phyloP scores from a whole-genome alignment of 2,329 filamentous ascomycete species.

The Calonectria pseudoturangicola region DNA sequence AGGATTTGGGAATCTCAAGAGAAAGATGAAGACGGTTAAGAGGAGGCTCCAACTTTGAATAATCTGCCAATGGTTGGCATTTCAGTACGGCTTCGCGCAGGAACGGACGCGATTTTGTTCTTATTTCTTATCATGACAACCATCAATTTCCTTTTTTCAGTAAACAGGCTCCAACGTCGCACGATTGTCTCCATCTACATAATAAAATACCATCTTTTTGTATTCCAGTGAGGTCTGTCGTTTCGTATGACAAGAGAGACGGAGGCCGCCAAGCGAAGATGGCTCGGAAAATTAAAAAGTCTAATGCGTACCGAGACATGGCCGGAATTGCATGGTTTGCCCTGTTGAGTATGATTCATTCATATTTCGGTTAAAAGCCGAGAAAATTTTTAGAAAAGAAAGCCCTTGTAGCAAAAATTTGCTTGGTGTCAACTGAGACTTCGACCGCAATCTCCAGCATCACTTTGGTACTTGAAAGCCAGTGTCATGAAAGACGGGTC shows the following conservation, averaged over 20 bases:
- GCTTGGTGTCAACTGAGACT: no score
- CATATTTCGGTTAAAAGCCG: not conserved
- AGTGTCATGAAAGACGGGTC: no score
- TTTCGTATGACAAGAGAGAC: not conserved
- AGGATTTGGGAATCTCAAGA: not conserved
- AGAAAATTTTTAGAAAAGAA: no score
- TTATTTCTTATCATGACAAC: not conserved
- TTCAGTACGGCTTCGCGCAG: not conserved
- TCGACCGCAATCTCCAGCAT: no score
- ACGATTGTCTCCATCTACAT: not conserved
- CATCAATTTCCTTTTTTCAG: constrained; percentile 11
- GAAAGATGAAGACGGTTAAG: not conserved
- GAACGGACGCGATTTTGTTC: not conserved
- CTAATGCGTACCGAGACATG: not conserved
- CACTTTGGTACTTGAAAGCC: no score
- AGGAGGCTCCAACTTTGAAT: not conserved
- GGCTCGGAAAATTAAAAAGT: constrained; percentile 1
- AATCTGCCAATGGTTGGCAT: not conserved
- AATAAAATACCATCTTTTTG: not conserved
- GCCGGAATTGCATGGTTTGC: not conserved
- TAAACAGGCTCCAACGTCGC: no score
- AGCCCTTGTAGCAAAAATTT: no score
- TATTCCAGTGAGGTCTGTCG: not conserved
- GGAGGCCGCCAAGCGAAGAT: not conserved
- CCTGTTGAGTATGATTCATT: not conserved